phyloP scores from a whole-genome alignment of 352 stramenopile genomes.

The Pythium phragmitis region DNA sequence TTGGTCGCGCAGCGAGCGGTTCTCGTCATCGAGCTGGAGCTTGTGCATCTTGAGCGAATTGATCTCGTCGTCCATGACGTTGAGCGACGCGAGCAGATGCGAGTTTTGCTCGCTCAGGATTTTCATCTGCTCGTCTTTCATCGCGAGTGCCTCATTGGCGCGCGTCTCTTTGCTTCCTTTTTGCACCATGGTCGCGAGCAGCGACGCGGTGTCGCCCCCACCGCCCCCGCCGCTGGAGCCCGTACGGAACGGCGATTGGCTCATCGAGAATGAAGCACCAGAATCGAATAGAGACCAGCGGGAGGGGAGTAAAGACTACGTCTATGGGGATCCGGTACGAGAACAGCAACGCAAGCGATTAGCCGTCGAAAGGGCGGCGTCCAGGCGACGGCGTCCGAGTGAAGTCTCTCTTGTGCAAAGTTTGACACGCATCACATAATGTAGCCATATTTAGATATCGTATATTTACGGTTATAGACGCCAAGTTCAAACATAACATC shows the following conservation, averaged over 20 bases:
- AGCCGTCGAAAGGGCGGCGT: not conserved
- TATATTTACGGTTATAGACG: not conserved
- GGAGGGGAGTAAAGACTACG: not conserved
- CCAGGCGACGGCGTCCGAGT: not conserved
- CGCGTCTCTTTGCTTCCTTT: constrained; percentile 87
- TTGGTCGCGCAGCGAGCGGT: constrained; percentile 85
- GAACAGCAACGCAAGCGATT: not conserved
- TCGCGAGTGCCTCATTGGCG: constrained; percentile 89
- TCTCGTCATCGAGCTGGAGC: constrained; percentile 88
- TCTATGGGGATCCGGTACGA: not conserved
- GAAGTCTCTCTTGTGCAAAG: not conserved
- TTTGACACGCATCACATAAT: not conserved
- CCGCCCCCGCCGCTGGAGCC: constrained; percentile 8
- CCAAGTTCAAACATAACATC: not conserved
- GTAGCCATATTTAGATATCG: constrained; percentile 15
- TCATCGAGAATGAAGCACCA: constrained; percentile 16
- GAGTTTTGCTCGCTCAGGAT: constrained; percentile 94
- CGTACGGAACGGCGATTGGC: constrained; percentile 27
- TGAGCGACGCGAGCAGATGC: constrained; percentile 84
- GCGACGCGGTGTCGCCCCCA: constrained; percentile 29
- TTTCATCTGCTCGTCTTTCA: constrained; percentile 96
- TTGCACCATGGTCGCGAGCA: constrained; percentile 46
- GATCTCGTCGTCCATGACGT: constrained; percentile 85
- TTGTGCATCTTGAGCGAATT: constrained; percentile 55
- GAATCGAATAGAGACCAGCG: not conserved